Evolutionary conservation across 2,329 filamentous ascomycete genomes (phyloP).

Genomic region (Penicillium hesseltinei): DNA sequence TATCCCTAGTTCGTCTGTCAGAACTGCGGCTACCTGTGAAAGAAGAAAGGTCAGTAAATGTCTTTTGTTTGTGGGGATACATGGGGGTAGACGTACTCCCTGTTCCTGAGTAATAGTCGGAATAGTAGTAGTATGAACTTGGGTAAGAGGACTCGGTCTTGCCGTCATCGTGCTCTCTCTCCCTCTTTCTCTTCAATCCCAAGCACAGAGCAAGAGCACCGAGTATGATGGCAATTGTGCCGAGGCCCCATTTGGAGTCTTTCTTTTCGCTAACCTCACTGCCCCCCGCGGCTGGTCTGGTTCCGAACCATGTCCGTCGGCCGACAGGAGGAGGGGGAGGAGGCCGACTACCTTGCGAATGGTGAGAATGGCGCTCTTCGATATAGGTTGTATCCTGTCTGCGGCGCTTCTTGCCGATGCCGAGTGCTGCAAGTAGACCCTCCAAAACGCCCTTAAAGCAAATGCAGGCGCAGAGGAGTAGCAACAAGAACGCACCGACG

Average conservation of each 20-base stretch:
- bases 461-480: conserved; percentile 46
- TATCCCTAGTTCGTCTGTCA: conserved; percentile 39
- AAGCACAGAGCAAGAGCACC: conserved; percentile 47
- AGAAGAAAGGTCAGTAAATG: conserved; percentile 7
- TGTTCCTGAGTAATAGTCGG: conserved; percentile 36
- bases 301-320: conserved; percentile 44
- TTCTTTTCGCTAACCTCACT: conserved; percentile 37
- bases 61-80: background rate
- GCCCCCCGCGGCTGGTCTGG: conserved; percentile 32
- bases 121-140: conserved; percentile 44
- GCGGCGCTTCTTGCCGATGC: conserved; percentile 38
- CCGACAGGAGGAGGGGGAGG: conserved; percentile 17
- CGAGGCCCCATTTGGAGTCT: conserved; percentile 36
- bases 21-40: conserved; percentile 45
- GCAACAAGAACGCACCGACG: conserved; percentile 44
- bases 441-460: conserved; percentile 45
- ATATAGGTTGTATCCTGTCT: conserved; percentile 41
- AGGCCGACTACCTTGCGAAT: conserved; percentile 32
- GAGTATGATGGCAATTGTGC: conserved; percentile 43
- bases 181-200: conserved; percentile 44
- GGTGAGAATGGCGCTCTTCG: conserved; percentile 40
- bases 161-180: conserved; percentile 37
- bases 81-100: conserved; percentile 37
- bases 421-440: conserved; percentile 43
- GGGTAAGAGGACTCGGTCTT: conserved; percentile 42